Base-by-base conservation (phyloP, 208 protist genomes). In the Leishmania arabica region DNA sequence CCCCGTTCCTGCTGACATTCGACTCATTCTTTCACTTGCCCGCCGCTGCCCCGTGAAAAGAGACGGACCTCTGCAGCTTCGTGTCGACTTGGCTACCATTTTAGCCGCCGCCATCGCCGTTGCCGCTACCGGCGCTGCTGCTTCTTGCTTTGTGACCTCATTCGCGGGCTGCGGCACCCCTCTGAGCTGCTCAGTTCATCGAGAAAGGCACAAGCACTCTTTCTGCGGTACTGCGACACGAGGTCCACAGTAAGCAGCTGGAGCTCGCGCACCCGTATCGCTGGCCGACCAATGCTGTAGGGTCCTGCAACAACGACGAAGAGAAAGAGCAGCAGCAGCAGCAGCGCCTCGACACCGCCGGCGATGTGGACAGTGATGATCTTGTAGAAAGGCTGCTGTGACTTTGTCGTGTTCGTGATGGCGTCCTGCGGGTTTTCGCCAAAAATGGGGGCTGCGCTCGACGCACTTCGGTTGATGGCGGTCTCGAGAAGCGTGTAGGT, bases 401-500 rank as follows among this genome's bases (percentile, higher is more conserved):
- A 40, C n/a, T 4, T 4, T 47, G 37, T n/a, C 13, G 54, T n/a
- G 45, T 42, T 58, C 58, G 45, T 40, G 42, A 82, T 68, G 17
- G 31, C 34, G 31, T 56, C 45, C 53, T 82, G 78, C 34, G 83
- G 83, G 45, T 86, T 75, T 15, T 45, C 62, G 27, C 64, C 56
- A 68, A 86, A 75, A 54, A 64, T 72, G 31, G 8, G 27, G 1
- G 66, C 37, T 8, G 68, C 40, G 4, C 31, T 53, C 3, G 54
- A 34, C 5, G 60, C 78, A 31, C 53, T 78, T 17, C 69, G 37
- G 51, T 70, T 69, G 45, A 79, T 8, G 47, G 45, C 76, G 2
- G 81, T 84, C 56, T 87, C 79, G 72, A 75, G 79, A 53, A 87
- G 79, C 0, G 77, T 65, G 66, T 81, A 80, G 60, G 47, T 31